A percentile compares a stretch with the other conserved stretches of the same genome.
These are phyloP conservation scores for Caryopteris hybrid DNA, from an alignment of 305 asterid species.

Conservation along the genomic window DNA sequence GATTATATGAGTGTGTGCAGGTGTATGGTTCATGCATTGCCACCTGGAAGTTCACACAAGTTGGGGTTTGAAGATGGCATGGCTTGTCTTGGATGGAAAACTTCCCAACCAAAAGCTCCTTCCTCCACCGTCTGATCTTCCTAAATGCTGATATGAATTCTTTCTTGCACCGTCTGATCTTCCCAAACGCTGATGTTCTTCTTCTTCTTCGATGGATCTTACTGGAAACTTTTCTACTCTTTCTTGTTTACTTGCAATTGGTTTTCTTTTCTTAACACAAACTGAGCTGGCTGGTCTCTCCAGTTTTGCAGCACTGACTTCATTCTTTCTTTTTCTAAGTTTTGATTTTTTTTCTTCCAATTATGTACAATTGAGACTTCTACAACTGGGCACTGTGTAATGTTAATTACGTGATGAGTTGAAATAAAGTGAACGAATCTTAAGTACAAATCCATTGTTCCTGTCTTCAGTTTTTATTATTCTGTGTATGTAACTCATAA, in stretches of 20 bases:
- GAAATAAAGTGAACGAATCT: no score
- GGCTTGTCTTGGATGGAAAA: constrained; percentile 13
- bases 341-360: background rate
- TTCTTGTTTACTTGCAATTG: no score
- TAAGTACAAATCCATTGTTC: no score
- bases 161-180: constrained; percentile 16
- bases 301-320: background rate
- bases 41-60: constrained; percentile 10
- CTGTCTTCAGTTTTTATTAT: no score
- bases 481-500: no score
- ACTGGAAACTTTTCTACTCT: no score
- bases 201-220: no score
- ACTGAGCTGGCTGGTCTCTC: background rate
- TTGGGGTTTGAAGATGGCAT: constrained; percentile 18
- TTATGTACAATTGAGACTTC: background rate
- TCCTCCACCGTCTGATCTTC: constrained; percentile 18
- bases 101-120: constrained; percentile 15
- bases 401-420: no score
- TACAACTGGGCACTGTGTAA: background rate
- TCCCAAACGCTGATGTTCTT: constrained; percentile 6
- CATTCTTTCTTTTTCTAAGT: background rate
- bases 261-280: background rate
- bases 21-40: constrained; percentile 18
- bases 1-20: background rate
- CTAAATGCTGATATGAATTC: constrained; percentile 14